Base-by-base conservation (phyloP, 2,329 filamentous ascomycete species). In the Diaporthe australafricana region DNA sequence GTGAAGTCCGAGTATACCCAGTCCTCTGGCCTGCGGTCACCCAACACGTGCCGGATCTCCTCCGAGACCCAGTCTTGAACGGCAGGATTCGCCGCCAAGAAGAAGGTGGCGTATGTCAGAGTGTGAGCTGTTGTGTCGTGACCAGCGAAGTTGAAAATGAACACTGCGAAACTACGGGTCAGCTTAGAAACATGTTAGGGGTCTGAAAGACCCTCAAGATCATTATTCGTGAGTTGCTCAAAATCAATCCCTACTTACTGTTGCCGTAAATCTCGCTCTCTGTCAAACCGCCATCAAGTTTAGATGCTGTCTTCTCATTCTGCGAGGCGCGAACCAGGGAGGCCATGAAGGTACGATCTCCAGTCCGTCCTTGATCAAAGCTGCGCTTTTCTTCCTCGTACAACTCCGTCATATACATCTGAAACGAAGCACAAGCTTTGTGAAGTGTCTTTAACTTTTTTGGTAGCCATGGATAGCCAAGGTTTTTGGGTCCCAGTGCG, bases 111-210 rank as follows among this genome's bases (percentile, higher is more conserved):
- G 63, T 83, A 87, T 0, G 81, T 80, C 9, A 87, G 75, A 0
- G 83, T 83, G 40, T 85, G 83, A 0, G 86, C 84, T 0, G 85
- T 86, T 0, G 86, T 87, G 72, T 88, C 86, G 70, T 87, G 85
- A 0, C 87, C 87, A 0, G 87, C 86, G 57, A 88, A 80, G 66
- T 84, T 87, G 74, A 87, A 82, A 1, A 84, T 78, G 70, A 86
- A 86, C 53, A 87, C n/a, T n/a, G n/a, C n/a, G n/a, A n/a, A n/a
- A n/a, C n/a, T n/a, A n/a, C n/a, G n/a, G n/a, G n/a, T n/a, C n/a
- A n/a, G n/a, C n/a, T n/a, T n/a, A n/a, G n/a, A n/a, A n/a, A n/a
- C n/a, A n/a, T n/a, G n/a, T n/a, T n/a, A n/a, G n/a, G n/a, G n/a
- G n/a, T n/a, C n/a, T n/a, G n/a, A n/a, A n/a, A n/a, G n/a, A n/a